Evolutionary conservation across 2,329 filamentous ascomycete species (phyloP), one percentile per base, ranked within the genome.

Genomic region (Fusarium proliferatum): DNA sequence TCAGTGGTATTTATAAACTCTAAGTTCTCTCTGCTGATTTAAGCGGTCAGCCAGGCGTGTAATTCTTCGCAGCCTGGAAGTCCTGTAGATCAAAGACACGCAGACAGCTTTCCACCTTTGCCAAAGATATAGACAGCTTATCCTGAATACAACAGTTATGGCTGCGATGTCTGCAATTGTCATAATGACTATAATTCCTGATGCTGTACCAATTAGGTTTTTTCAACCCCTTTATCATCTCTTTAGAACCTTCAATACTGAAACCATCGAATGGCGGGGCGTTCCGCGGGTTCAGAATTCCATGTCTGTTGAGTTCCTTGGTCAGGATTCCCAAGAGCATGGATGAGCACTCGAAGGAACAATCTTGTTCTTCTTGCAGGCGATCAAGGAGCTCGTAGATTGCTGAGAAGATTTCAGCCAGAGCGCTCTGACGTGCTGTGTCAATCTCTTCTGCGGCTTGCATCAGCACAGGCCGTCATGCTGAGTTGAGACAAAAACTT

Each of bases 171-270:
- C 16, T 17, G 16, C 9, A 36, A 17, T 23, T 23, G 23, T 23
- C 23, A 23, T 23, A 23, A 36, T 53, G 58, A 8, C 10, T 21
- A 19, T 39, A 7, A 1, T 12, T 39, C 10, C 0, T 9, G 0
- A 0, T 9, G 11, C 1, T 0, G 4, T 23, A 58, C 61, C 53
- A 59, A 0, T 1, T 0, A 4, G 53, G 28, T 9, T 1, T 8
- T 13, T 6, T 42, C 3, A 34, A 3, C 0, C 1, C 13, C 0
- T 5, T 2, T 8, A 59, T 59, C 19, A 59, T 38, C 4, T 23
- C 0, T 3, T 28, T 36, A 0, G 0, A 11, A 11, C 19, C 43
- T 36, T 49, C 36, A 17, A 49, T 42, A 26, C 61, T 63, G 7
- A 23, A n/a, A 0, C 61, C 43, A 5, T 49, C 2, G 5, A 63